Conservation (phyloP, 1,284 basidiomycete species). For the Cutaneotrichosporon spelunceum region DNA sequence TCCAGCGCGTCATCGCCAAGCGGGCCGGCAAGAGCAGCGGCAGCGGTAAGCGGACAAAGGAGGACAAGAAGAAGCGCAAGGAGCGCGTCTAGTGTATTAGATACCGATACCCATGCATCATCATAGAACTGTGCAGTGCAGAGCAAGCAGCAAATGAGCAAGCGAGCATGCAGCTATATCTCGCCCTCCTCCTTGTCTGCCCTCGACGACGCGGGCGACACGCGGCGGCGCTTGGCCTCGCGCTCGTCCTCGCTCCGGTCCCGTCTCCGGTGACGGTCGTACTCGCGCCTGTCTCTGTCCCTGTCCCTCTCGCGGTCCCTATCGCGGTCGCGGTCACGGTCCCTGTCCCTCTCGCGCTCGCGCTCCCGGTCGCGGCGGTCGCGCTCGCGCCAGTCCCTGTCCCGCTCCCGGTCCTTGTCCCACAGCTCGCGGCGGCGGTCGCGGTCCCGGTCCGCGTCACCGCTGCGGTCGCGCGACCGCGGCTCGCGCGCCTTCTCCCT, state of each 20-base stretch:
- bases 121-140: slow-evolving; percentile 8
- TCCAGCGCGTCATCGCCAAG: slow-evolving; percentile 40
- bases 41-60: not conserved
- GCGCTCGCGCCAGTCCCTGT: too few species aligned
- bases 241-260: slow-evolving; percentile 21
- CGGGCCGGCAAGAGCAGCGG: slow-evolving; percentile 25
- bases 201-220: slow-evolving; percentile 8
- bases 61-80: slow-evolving; percentile 39
- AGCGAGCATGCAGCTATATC: slow-evolving; percentile 15
- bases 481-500: slow-evolving; percentile 74
- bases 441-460: slow-evolving; percentile 5
- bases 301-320: slow-evolving; percentile 30
- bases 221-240: slow-evolving; percentile 26
- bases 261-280: slow-evolving; percentile 19
- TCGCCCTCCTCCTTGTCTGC: slow-evolving; percentile 24
- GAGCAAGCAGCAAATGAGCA: not conserved
- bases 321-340: slow-evolving; percentile 19
- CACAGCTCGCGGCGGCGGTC: slow-evolving; percentile 19
- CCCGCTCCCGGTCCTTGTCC: slow-evolving; percentile 37
- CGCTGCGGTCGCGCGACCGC: slow-evolving; percentile 43
- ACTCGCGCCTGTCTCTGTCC: slow-evolving; percentile 14
- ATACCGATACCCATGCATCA: slow-evolving; percentile 11
- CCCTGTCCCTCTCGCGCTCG: slow-evolving; percentile 27
- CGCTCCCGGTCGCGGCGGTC: slow-evolving; percentile 28
- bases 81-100: slow-evolving; percentile 22